Base-by-base conservation (phyloP, 2,329 filamentous ascomycete genomes). In the Nemania sp. region DNA sequence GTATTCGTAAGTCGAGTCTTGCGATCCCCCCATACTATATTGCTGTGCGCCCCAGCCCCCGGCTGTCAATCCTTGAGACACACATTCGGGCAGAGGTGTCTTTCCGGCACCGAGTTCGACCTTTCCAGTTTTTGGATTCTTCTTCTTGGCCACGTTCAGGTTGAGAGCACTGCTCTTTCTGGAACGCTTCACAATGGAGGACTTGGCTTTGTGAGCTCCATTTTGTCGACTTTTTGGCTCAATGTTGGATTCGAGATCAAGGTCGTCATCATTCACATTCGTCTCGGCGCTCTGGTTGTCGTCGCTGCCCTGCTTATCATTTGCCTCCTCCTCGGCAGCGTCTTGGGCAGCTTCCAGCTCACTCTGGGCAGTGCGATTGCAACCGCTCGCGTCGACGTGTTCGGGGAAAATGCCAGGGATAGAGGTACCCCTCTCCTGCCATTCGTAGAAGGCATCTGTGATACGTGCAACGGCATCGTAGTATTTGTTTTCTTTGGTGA, bases 381-480 rank as follows among this genome's bases (percentile, higher is more conserved):
- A 96, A 5, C 92, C 92, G 25, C 88, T 90, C 10, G 89, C 87
- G 75, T 97, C 91, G 12, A 97, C 77, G 40, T 79, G 80, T 65
- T 90, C 83, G 0, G 93, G 92, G 79, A 94, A 97, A 69, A 97
- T 83, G 1, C 93, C 92, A 1, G 89, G 86, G 7, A 97, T 78
- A 2, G 81, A 81, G 0, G 90, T 93, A 5, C 81, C 83, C 2
- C 79, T 78, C 67, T 87, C 84, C 76, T 97, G 91, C 77, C 88
- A 86, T 53, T 88, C 84, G 63, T 92, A 85, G 25, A 97, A 81
- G 7, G 88, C 88, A 71, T 96, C 81, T 17, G 91, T 96, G 69
- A 97, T 90, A 61, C 92, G 88, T 50, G 91, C 90, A 62, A 97
- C 82, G 15, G 92, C 92, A 76, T 97, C 93, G 72, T 96, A 97